Base-by-base conservation (phyloP, 2,329 filamentous ascomycete species). In the Alternaria triticina region DNA sequence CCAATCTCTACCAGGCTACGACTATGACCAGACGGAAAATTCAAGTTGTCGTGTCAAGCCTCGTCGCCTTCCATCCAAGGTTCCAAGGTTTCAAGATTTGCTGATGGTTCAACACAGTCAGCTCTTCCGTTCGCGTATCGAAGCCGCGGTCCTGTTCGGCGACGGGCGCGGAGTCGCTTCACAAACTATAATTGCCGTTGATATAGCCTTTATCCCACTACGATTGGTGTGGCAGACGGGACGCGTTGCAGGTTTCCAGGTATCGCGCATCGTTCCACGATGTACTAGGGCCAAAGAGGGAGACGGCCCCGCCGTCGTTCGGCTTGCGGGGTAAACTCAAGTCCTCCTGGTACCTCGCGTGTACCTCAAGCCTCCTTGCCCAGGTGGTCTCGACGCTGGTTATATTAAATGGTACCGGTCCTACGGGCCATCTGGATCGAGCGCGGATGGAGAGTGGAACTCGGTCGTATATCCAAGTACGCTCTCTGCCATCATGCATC, bases 81-180 rank as follows among this genome's bases (percentile, higher is more conserved):
- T 40, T 40, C 36, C 36, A 40, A 40, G 36, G 36, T 40, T 40
- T 40, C 36, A 40, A 40, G 36, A 40, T 40, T 52, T n/a, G 49
- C 11, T 36, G 49, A 23, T 8, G 10, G 30, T 22, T 33, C 33
- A 22, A 54, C 15, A 22, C 54, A 51, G 58, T 58, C 44, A 51
- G 47, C 62, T 49, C 10, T 60, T 61, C 54, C 28, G 43, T 54
- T 58, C 54, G 44, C 54, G 54, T 56, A 57, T 56, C 54, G 44
- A 45, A 44, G 22, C 25, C 30, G 27, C 28, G 33, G 61, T 20
- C 45, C 33, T 17, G 33, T 40, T 50, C 30, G 43, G 15, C 13
- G 17, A 43, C 17, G 17, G 28, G 49, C 13, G 25, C 52, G 40
- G 36, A 40, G 22, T 11, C 17, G 23, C n/a, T 46, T 23, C 6